These are phyloP conservation scores for Apocynum venetum DNA, from an alignment of 257 asterid genomes.

Conservation along the genomic window DNA sequence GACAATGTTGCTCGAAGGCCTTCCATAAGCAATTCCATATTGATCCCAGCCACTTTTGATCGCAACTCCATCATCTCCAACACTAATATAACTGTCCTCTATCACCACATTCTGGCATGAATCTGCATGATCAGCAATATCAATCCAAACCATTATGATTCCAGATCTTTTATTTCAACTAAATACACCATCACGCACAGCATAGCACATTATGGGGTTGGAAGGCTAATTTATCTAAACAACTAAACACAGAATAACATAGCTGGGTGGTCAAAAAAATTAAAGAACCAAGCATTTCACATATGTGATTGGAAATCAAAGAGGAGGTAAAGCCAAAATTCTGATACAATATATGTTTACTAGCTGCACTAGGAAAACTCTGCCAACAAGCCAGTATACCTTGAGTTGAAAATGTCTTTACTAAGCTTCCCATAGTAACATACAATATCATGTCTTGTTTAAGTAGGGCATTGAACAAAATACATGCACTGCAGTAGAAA, in stretches of 20 bases:
- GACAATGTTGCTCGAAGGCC: slow-evolving; percentile 74
- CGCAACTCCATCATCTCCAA: slow-evolving; percentile 89
- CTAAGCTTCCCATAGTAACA: background rate
- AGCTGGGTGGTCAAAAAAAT: background rate
- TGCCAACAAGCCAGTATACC: background rate
- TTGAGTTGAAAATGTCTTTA: background rate
- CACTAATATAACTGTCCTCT: slow-evolving; percentile 79
- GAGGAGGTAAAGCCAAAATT: background rate
- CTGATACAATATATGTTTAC: background rate
- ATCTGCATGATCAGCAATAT: slow-evolving; percentile 48
- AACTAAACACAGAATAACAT: background rate
- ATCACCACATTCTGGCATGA: slow-evolving; percentile 77
- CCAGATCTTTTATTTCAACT: background rate
- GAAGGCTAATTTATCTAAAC: background rate
- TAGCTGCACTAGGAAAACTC: background rate
- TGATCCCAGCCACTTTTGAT: slow-evolving; percentile 99
- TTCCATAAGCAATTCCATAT: slow-evolving; percentile 89
- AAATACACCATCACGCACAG: background rate
- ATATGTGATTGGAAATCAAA: background rate
- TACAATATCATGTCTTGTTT: background rate
- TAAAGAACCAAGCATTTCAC: background rate
- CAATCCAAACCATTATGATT: slow-evolving; percentile 8
- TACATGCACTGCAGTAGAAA: background rate
- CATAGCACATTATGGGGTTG: background rate
- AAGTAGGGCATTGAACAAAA: background rate